Evolutionary conservation across 768 basidiomycete genomes (phyloP), one percentile per base, ranked within the genome.

Genomic region (Calocera cornea): DNA sequence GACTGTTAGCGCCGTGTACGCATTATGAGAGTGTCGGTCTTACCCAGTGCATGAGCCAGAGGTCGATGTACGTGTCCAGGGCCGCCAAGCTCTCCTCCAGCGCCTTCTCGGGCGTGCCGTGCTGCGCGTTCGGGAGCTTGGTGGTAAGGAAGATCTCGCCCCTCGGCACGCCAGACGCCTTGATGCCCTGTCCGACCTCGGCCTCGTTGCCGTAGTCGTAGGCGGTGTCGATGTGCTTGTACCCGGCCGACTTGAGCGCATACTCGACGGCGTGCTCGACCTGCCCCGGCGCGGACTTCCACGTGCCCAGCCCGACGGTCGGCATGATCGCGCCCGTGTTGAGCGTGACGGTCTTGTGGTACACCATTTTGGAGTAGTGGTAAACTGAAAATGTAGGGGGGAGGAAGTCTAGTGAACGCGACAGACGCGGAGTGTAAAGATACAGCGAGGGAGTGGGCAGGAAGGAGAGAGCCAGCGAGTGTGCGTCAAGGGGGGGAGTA

Each of bases 131-230:
- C 73, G 83, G 80, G 66, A 88, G 80, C 69, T 81, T 80, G 47
- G 75, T 77, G 41, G 90, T 92, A 68, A 95, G 77, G 82, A 94
- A 95, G 76, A 95, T 82, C 67, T 86, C 79, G 38, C 79, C 79
- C 67, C 93, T 84, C 3, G 84, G 80, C 17, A 93, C 84, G 12
- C 89, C 91, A 27, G 87, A 88, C 14, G 80, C 83, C 71, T 83
- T 86, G 78, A 94, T 87, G 34, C 92, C 92, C 66, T 84, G 72
- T 16, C 92, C 92, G 49, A 95, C 92, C 76, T 90, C 89, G 38
- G 80, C 78, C 77, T 94, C 89, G 74, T 70, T 70, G 19, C 81
- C 77, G 75, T 89, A 89, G 5, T 79, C 86, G 24, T 85, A 78
- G 11, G 87, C 88, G 66, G 86, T 89, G 74, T 87, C 87, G 74